These are phyloP conservation scores for Penicillium sp. DNA, from an alignment of 2,329 filamentous ascomycete genomes.

Conservation along the genomic window DNA sequence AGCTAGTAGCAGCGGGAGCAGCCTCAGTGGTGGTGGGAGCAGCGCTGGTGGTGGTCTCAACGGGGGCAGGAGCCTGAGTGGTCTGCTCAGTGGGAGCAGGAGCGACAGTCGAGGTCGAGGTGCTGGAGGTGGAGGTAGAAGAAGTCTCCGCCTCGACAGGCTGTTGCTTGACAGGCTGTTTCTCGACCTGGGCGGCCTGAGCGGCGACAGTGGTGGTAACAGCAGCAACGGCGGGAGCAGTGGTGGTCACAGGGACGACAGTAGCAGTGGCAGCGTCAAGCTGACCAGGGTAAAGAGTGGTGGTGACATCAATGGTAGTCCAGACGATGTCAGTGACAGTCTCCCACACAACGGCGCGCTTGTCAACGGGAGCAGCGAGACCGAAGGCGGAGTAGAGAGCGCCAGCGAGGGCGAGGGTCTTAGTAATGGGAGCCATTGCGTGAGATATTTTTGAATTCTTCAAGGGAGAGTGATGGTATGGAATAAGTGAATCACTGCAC, in stretches of 20 bases:
- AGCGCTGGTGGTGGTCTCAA: slow-evolving; percentile 3
- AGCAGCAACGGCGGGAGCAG: slow-evolving; percentile 10
- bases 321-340: slow-evolving; percentile 49
- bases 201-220: slow-evolving; percentile 10
- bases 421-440: slow-evolving; percentile 39
- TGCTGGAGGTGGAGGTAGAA: background rate
- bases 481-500: slow-evolving; percentile 23
- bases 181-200: background rate
- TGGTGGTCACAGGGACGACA: slow-evolving; percentile 20
- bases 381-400: slow-evolving; percentile 34
- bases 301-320: slow-evolving; percentile 50
- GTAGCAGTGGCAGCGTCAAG: slow-evolving; percentile 18
- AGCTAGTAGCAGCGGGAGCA: slow-evolving; percentile 9
- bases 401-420: slow-evolving; percentile 37
- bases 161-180: slow-evolving; percentile 9
- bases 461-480: background rate
- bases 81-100: slow-evolving; percentile 4
- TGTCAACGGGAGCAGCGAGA: slow-evolving; percentile 33
- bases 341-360: slow-evolving; percentile 49
- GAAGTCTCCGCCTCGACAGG: background rate
- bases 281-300: slow-evolving; percentile 45
- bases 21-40: slow-evolving; percentile 6
- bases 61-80: slow-evolving; percentile 1
- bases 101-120: slow-evolving; percentile 4
- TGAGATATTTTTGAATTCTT: slow-evolving; percentile 2